Evolutionary conservation across 768 basidiomycete genomes (phyloP).

Genomic region (Lentinula edodes): DNA sequence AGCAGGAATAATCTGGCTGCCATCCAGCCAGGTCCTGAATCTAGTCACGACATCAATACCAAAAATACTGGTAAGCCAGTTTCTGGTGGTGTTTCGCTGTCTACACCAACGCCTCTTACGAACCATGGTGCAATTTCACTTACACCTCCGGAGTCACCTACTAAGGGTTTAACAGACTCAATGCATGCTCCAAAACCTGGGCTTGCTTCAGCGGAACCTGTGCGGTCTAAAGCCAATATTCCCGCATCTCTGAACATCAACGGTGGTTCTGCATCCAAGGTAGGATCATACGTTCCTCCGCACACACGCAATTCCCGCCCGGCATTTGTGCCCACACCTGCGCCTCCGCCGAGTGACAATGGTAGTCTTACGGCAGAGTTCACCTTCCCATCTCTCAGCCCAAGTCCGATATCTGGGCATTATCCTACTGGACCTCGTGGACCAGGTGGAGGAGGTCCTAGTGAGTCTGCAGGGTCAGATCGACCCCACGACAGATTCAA

Average conservation of each 20-base stretch:
- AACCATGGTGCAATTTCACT: not conserved
- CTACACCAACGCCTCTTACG: not conserved
- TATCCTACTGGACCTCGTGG: conserved; percentile 2
- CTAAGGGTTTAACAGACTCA: not conserved
- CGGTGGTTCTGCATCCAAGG: not conserved
- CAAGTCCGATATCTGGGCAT: conserved; percentile 3
- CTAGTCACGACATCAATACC: not conserved
- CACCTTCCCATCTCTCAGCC: conserved; percentile 1
- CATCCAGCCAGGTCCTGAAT: conserved; percentile 3
- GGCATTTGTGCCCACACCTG: conserved; percentile 25
- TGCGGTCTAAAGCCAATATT: not conserved
- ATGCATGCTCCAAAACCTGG: not conserved
- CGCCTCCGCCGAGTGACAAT: conserved; percentile 18
- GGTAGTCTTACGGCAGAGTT: conserved; percentile 6
- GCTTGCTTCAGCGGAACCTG: not conserved
- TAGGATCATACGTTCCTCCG: conserved; percentile 1
- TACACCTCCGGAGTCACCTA: not conserved
- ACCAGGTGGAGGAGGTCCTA: not conserved
- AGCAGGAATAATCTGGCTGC: not conserved
- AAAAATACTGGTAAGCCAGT: not conserved
- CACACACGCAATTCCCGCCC: conserved; percentile 1
- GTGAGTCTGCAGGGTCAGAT: not conserved
- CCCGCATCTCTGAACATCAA: not conserved
- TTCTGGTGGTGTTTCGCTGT: not conserved
- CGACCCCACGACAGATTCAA: not conserved